phyloP scores from a whole-genome alignment of 2,329 filamentous ascomycete genomes.

The Uncinocarpus reesii region DNA sequence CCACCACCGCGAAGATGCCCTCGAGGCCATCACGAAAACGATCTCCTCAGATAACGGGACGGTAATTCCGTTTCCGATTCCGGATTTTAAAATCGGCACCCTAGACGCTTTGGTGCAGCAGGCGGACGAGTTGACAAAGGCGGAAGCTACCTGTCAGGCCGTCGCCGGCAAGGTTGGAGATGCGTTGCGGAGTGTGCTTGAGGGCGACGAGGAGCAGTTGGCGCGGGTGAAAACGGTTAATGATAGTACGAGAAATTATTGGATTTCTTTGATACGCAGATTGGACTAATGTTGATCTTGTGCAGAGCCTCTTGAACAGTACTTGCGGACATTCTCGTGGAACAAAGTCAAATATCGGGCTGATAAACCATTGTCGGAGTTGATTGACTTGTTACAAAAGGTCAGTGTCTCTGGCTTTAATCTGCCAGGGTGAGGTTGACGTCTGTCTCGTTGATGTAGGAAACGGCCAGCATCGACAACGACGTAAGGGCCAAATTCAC shows the following conservation, averaged over 20 bases:
- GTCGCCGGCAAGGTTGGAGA: constrained; percentile 84
- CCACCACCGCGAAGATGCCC: constrained; percentile 67
- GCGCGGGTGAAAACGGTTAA: constrained; percentile 86
- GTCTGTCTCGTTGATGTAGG: constrained; percentile 43
- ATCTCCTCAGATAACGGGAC: constrained; percentile 65
- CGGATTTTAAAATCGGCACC: constrained; percentile 95
- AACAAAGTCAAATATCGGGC: constrained; percentile 96
- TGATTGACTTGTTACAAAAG: constrained; percentile 83
- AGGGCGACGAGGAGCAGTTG: constrained; percentile 72
- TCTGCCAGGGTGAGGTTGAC: neutral
- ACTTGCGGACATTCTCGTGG: constrained; percentile 81
- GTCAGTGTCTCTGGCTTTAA: constrained; percentile 35
- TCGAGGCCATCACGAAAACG: constrained; percentile 62
- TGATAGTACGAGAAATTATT: constrained; percentile 55
- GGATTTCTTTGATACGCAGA: neutral
- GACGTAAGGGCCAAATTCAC: constrained; percentile 90
- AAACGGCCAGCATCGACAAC: constrained; percentile 83
- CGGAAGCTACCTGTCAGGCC: constrained; percentile 65
- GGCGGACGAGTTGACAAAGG: constrained; percentile 86
- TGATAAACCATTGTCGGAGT: constrained; percentile 77
- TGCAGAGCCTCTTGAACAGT: constrained; percentile 88
- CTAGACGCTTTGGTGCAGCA: constrained; percentile 91
- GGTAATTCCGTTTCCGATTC: constrained; percentile 68
- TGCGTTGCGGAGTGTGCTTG: constrained; percentile 69
- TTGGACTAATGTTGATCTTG: constrained; percentile 9